These are phyloP conservation scores for Lyophyllum shimeji DNA, from an alignment of 768 basidiomycete genomes.

Conservation along the genomic window DNA sequence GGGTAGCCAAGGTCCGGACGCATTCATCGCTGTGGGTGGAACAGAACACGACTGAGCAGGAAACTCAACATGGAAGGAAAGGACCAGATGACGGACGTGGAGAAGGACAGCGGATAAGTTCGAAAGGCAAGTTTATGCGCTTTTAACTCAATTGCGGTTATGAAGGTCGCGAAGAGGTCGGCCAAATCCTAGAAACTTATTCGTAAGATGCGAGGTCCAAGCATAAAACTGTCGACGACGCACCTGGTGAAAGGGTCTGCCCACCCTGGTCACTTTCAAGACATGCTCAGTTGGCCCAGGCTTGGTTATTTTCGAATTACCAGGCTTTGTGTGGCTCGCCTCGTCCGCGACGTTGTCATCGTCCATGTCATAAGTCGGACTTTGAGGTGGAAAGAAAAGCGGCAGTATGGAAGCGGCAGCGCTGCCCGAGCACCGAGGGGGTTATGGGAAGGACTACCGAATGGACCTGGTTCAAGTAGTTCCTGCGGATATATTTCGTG, in stretches of 20 bases:
- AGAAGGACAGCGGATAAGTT: conserved; percentile 11
- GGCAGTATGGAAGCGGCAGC: background rate
- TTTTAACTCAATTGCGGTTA: conserved; percentile 12
- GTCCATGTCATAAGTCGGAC: background rate
- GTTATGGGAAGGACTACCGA: conserved; percentile 3
- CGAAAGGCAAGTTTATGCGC: conserved; percentile 12
- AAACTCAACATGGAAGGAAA: background rate
- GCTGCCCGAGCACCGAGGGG: background rate
- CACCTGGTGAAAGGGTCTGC: conserved; percentile 16
- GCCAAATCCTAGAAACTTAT: conserved; percentile 7
- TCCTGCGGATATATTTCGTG: conserved; percentile 6
- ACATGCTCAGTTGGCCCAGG: conserved; percentile 4
- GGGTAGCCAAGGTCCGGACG: conserved; percentile 7
- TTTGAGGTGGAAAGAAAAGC: background rate
- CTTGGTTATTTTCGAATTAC: background rate
- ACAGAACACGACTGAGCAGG: background rate
- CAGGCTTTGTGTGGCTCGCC: background rate
- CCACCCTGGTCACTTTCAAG: conserved; percentile 12
- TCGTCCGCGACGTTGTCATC: conserved; percentile 2
- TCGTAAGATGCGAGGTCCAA: background rate
- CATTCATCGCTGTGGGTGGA: conserved; percentile 11
- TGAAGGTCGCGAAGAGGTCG: conserved; percentile 16
- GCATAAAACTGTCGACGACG: background rate
- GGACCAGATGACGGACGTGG: conserved; percentile 7
- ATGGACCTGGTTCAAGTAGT: conserved; percentile 13